Conservation (phyloP, 1,284 basidiomycete species). For the Apiotrichum sp. region DNA sequence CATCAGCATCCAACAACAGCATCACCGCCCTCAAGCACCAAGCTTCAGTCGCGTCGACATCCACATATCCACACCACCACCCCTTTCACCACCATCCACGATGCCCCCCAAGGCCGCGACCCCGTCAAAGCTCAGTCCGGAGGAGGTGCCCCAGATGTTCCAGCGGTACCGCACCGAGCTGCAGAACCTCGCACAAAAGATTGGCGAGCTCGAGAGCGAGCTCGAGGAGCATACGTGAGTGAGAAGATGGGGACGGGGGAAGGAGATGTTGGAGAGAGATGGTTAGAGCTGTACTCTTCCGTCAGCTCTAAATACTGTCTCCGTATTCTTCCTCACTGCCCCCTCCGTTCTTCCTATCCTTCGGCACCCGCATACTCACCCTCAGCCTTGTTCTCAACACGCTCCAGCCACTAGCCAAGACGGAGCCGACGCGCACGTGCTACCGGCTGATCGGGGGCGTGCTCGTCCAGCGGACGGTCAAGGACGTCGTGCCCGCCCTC, state of each 20-base stretch:
- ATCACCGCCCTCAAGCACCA: too few relatives aligned
- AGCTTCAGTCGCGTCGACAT: background rate
- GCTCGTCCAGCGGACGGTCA: constrained; percentile 90
- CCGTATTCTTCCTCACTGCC: too few relatives aligned
- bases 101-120: constrained; percentile 38
- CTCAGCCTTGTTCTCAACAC: constrained; percentile 81
- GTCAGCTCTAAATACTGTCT: too few relatives aligned
- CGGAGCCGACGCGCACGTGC: constrained; percentile 86
- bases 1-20: too few relatives aligned
- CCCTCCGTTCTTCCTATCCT: too few relatives aligned
- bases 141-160: constrained; percentile 40
- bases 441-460: constrained; percentile 95
- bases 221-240: constrained; percentile 72
- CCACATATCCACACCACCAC: background rate
- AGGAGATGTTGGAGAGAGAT: background rate
- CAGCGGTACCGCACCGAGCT: constrained; percentile 69
- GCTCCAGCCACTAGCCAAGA: constrained; percentile 59
- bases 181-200: constrained; percentile 78
- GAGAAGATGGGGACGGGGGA: background rate
- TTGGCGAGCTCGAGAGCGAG: constrained; percentile 87
- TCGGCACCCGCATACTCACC: too few relatives aligned
- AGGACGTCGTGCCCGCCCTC: constrained; percentile 85
- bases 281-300: too few relatives aligned
- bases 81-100: background rate
- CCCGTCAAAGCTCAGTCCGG: constrained; percentile 25